These are phyloP conservation scores for Penicillium cataractarum DNA, from an alignment of 495 filamentous ascomycete genomes.

Conservation along the genomic window DNA sequence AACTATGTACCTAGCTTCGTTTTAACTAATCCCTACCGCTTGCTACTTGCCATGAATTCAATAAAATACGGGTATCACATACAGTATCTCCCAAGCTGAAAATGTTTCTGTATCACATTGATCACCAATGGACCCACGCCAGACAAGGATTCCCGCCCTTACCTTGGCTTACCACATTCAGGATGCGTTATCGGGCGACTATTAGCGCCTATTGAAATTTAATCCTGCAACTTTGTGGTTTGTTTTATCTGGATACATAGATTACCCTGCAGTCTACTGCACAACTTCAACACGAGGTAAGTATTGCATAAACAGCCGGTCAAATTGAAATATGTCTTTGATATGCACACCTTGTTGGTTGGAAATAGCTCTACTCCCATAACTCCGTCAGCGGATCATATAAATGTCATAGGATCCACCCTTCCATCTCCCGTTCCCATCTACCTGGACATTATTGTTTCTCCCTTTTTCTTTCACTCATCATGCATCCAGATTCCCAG, in stretches of 20 bases:
- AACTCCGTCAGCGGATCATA: neutral
- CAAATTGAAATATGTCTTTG: neutral
- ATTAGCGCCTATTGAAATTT: neutral
- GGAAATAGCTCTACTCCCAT: neutral
- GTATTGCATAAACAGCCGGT: neutral
- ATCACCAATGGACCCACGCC: neutral
- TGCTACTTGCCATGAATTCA: too few species aligned
- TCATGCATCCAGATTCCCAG: neutral
- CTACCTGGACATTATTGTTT: neutral
- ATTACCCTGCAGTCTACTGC: neutral
- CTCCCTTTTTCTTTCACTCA: neutral
- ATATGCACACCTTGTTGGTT: neutral
- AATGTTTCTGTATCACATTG: neutral
- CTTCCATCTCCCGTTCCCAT: too few species aligned
- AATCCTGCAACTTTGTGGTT: neutral
- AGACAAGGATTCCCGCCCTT: neutral
- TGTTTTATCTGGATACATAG: too few species aligned
- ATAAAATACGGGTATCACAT: too few species aligned
- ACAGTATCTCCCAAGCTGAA: too few species aligned
- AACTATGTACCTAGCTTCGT: neutral
- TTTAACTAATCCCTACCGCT: too few species aligned
- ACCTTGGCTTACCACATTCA: neutral
- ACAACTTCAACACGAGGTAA: neutral
- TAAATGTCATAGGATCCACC: neutral
- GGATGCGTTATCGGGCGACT: too few species aligned